Conservation (phyloP, 169 alveolate genomes). For the Eimeria falciformis region DNA sequence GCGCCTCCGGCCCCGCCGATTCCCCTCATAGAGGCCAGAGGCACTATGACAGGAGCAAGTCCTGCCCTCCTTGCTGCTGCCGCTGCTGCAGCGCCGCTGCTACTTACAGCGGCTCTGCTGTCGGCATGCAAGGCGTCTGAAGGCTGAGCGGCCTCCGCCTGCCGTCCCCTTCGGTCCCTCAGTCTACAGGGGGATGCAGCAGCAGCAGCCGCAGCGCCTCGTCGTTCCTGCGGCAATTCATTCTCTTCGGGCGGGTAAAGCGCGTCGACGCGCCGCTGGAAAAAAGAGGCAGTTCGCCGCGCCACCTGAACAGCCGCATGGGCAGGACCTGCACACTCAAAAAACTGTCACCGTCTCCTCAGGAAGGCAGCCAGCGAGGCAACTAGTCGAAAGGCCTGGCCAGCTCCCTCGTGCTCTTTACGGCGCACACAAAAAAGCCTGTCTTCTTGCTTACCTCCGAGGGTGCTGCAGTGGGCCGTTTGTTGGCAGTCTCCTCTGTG, state of each 20-base stretch:
- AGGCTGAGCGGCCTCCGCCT: neutral
- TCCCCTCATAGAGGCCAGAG: conserved; percentile 13
- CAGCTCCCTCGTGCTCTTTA: no score
- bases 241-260: neutral
- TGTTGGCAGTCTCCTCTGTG: no score
- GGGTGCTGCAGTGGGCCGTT: no score
- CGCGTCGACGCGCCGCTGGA: conserved; percentile 53
- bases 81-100: conserved; percentile 28
- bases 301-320: conserved; percentile 42
- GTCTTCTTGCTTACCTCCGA: no score
- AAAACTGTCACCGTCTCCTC: no score
- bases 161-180: neutral
- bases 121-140: neutral
- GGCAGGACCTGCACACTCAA: no score
- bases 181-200: neutral
- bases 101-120: neutral
- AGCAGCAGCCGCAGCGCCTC: conserved; percentile 2
- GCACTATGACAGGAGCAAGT: conserved; percentile 11
- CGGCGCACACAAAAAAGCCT: no score
- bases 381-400: no score
- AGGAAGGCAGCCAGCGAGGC: no score
- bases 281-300: conserved; percentile 40
- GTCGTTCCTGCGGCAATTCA: neutral
- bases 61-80: conserved; percentile 30
- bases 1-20: conserved; percentile 18